Evolutionary conservation across 169 alveolate species (phyloP).

Genomic region (Cystoisospora suis): DNA sequence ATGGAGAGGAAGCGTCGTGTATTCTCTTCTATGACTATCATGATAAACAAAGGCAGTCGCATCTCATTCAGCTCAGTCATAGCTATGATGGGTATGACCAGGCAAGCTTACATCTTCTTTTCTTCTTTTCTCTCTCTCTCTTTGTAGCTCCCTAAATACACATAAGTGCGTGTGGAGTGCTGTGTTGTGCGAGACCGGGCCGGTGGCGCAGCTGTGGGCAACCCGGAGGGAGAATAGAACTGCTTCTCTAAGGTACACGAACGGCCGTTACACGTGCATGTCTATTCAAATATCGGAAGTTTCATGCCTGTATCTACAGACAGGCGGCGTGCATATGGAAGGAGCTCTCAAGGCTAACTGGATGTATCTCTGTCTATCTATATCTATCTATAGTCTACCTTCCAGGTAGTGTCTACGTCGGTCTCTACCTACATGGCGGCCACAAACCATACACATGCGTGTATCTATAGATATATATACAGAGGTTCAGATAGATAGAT

Average conservation of each 20-base stretch:
- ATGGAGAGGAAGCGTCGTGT: slow-evolving; percentile 72
- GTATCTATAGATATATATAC: neutral
- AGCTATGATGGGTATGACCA: neutral
- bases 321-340: no score
- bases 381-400: neutral
- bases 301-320: no score
- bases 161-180: neutral
- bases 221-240: no score
- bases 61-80: slow-evolving; percentile 12
- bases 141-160: neutral
- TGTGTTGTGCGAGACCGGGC: neutral
- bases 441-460: neutral
- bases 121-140: neutral
- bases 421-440: neutral
- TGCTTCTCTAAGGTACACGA: no score
- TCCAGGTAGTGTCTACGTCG: neutral
- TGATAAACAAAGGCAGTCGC: slow-evolving; percentile 58
- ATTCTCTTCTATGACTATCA: slow-evolving; percentile 31
- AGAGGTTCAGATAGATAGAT: neutral
- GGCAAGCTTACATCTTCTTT: neutral
- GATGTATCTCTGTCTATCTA: neutral
- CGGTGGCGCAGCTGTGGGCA: no score
- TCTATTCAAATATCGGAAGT: no score
- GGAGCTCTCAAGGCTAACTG: no score
- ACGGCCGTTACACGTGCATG: no score